Conservation (phyloP, 208 protist species). For the Crithidia fasciculata region DNA sequence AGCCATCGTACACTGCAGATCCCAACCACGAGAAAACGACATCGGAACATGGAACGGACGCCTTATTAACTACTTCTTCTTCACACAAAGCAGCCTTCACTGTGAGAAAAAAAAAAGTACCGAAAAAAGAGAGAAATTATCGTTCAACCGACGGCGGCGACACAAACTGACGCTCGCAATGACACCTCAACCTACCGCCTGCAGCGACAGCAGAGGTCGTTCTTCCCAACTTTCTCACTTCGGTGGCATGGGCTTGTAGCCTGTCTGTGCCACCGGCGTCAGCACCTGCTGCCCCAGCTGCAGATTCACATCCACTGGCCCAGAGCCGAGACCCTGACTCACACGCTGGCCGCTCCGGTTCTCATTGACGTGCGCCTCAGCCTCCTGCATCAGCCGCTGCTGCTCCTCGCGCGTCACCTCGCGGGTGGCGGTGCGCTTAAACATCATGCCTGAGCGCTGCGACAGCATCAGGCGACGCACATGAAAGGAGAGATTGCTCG, state of each 20-base stretch:
- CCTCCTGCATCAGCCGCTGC: slow-evolving; percentile 68
- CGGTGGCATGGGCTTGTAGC: slow-evolving; percentile 79
- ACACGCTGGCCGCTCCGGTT: slow-evolving; percentile 74
- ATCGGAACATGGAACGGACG: too few relatives aligned
- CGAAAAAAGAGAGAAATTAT: neutral
- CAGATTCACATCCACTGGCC: slow-evolving; percentile 78
- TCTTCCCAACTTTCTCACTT: slow-evolving; percentile 5
- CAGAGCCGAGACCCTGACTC: slow-evolving; percentile 45
- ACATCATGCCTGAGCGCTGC: slow-evolving; percentile 86
- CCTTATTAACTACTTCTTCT: too few relatives aligned
- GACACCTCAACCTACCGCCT: too few relatives aligned
- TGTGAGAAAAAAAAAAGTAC: slow-evolving; percentile 8
- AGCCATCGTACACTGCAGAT: too few relatives aligned
- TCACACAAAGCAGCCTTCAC: neutral
- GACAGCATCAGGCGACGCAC: slow-evolving; percentile 76
- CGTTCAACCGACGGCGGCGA: too few relatives aligned
- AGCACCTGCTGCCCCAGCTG: slow-evolving; percentile 71
- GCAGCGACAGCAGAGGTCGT: too few relatives aligned
- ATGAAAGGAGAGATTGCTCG: slow-evolving; percentile 79
- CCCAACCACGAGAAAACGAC: too few relatives aligned
- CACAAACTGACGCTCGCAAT: too few relatives aligned
- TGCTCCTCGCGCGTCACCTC: slow-evolving; percentile 88
- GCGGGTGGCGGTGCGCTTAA: slow-evolving; percentile 81
- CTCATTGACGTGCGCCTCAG: slow-evolving; percentile 62
- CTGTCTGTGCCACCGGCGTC: slow-evolving; percentile 76